Percentiles rank a stretch among this genome's conserved stretches.
These are phyloP conservation scores for Trichosporon sp. DNA, from an alignment of 1,284 basidiomycete species.

Conservation along the genomic window DNA sequence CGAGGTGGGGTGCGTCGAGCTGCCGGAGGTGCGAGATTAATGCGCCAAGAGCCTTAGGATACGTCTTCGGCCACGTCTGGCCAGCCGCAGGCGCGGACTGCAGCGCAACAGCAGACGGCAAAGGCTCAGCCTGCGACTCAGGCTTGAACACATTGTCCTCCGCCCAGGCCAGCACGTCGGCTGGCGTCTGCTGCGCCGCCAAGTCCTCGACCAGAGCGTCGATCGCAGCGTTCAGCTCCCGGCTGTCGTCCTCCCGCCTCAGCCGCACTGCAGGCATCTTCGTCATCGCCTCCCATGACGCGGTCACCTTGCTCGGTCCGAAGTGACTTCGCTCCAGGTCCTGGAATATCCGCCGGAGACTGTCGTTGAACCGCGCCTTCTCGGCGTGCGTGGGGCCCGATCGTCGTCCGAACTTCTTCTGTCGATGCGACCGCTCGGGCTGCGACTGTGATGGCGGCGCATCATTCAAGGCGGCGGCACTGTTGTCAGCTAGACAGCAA, in stretches of 20 bases:
- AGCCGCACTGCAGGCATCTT: not conserved
- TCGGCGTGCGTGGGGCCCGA: not conserved
- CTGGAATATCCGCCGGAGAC: not conserved
- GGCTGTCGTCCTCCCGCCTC: slow-evolving; percentile 21
- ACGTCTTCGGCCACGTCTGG: slow-evolving; percentile 54
- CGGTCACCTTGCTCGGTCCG: not conserved
- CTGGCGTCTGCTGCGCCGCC: slow-evolving; percentile 62
- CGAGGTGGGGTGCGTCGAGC: slow-evolving; percentile 70
- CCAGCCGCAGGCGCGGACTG: slow-evolving; percentile 11
- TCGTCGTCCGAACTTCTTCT: not conserved
- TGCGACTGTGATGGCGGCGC: not conserved
- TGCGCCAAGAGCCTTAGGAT: slow-evolving; percentile 65
- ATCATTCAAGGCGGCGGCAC: not conserved
- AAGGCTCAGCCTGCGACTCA: slow-evolving; percentile 51
- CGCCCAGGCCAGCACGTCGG: slow-evolving; percentile 71
- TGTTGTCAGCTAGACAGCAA: not conserved
- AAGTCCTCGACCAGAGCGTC: slow-evolving; percentile 72
- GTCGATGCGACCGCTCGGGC: not conserved
- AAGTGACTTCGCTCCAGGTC: slow-evolving; percentile 1
- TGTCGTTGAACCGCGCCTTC: not conserved
- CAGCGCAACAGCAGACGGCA: slow-evolving; percentile 19
- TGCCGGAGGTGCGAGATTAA: slow-evolving; percentile 69
- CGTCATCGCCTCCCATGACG: slow-evolving; percentile 1
- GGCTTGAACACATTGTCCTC: slow-evolving; percentile 59
- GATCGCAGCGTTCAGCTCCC: slow-evolving; percentile 42